These are phyloP conservation scores for Spergularia azorica DNA, from an alignment of 179 eudicot genomes.

Conservation along the genomic window DNA sequence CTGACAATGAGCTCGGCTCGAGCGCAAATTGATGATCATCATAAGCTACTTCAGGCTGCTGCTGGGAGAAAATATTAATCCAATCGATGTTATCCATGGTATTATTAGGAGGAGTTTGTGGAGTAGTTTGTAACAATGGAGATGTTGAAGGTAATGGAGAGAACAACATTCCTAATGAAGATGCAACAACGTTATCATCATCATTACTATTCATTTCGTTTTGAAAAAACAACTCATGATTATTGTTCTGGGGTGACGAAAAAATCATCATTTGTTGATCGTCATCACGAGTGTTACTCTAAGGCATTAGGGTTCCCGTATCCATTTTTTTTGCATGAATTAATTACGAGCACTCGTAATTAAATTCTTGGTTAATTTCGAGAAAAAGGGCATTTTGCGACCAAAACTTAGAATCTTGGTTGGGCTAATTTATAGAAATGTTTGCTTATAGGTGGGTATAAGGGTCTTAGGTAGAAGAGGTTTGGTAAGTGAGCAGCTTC, in stretches of 20 bases:
- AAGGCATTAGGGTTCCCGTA: conserved; percentile 22
- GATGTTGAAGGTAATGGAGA: conserved; percentile 12
- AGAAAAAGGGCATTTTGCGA: neutral
- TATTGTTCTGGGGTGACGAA: neutral
- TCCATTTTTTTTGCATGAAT: neutral
- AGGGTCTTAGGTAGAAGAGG: neutral
- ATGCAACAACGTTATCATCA: neutral
- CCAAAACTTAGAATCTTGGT: neutral
- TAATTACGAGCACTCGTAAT: neutral
- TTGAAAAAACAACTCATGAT: neutral
- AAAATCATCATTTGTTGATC: conserved; percentile 20
- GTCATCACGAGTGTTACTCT: neutral
- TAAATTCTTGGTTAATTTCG: neutral
- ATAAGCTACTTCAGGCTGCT: conserved; percentile 3
- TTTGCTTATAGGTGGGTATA: neutral
- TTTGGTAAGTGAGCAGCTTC: conserved; percentile 24
- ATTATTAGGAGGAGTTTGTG: conserved; percentile 12
- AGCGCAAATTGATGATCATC: conserved; percentile 19
- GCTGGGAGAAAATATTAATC: conserved; percentile 44
- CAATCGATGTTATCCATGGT: conserved; percentile 52
- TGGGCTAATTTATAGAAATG: conserved; percentile 1
- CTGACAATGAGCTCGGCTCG: conserved; percentile 12
- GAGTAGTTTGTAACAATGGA: conserved; percentile 3
- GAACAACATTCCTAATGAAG: conserved; percentile 14
- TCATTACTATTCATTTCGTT: neutral